Percentiles rank a stretch among this genome's conserved stretches.
Evolutionary conservation across 2,329 filamentous ascomycete species (phyloP).

Genomic region (Colletotrichum lini): DNA sequence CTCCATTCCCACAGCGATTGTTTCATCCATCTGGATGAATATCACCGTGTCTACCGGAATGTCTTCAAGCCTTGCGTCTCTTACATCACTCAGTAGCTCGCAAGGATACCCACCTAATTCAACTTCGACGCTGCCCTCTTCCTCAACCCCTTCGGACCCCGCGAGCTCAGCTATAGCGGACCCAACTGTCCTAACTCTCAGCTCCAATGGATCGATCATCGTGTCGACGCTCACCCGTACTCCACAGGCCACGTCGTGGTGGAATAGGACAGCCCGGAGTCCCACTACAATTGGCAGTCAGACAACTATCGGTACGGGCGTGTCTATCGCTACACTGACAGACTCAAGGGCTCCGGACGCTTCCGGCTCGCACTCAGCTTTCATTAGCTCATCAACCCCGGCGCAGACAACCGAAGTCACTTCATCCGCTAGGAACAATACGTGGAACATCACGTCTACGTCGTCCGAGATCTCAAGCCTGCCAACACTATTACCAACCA

Average conservation of each 20-base stretch:
- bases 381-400: not conserved
- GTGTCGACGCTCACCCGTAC: constrained; percentile 1
- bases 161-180: not conserved
- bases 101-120: not conserved
- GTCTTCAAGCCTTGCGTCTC: not conserved
- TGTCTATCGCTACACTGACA: not conserved
- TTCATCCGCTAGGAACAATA: not conserved
- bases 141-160: not conserved
- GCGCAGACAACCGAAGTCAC: not conserved
- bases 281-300: not conserved
- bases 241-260: not conserved
- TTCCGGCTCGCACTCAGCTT: not conserved
- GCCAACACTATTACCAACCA: not conserved
- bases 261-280: constrained; percentile 8
- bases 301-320: not conserved
- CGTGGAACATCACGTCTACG: not conserved
- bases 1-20: not conserved
- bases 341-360: not conserved
- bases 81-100: not conserved
- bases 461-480: not conserved
- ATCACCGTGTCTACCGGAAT: not conserved
- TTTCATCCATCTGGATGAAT: not conserved
- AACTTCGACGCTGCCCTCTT: not conserved
- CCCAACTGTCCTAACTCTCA: constrained; percentile 1
- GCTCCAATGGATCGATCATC: not conserved